Conservation (phyloP, 495 filamentous ascomycete genomes). For the Penicillium cosmopolitanum region DNA sequence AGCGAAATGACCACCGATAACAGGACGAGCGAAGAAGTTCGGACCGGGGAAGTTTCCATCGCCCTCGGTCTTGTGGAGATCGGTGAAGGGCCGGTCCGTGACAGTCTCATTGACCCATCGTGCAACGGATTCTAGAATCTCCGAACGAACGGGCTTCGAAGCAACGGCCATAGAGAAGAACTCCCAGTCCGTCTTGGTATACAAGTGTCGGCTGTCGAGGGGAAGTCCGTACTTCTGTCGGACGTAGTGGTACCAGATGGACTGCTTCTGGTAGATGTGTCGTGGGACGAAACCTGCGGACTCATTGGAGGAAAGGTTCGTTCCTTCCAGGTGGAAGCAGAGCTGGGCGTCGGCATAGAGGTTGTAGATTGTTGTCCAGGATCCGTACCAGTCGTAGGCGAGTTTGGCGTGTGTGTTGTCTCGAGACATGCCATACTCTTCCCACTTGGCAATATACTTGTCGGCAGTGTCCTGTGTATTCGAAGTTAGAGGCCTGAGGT, state of each 20-base stretch:
- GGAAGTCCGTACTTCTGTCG: slow-evolving; percentile 81
- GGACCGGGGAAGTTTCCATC: slow-evolving; percentile 68
- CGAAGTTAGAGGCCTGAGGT: background rate
- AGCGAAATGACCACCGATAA: slow-evolving; percentile 87
- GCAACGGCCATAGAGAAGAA: slow-evolving; percentile 86
- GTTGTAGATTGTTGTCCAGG: slow-evolving; percentile 95
- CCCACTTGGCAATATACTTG: slow-evolving; percentile 82
- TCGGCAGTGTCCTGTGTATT: slow-evolving; percentile 62
- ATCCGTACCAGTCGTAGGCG: slow-evolving; percentile 92
- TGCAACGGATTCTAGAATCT: slow-evolving; percentile 78
- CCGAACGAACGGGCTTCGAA: slow-evolving; percentile 61
- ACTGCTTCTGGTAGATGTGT: slow-evolving; percentile 80
- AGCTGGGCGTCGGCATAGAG: slow-evolving; percentile 82
- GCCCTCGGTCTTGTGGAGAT: slow-evolving; percentile 80
- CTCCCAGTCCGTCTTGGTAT: slow-evolving; percentile 93
- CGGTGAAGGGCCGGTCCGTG: slow-evolving; percentile 78
- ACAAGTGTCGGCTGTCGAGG: slow-evolving; percentile 83
- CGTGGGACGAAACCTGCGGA: slow-evolving; percentile 64
- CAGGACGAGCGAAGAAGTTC: slow-evolving; percentile 80
- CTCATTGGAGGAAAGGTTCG: slow-evolving; percentile 24
- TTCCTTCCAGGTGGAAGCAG: slow-evolving; percentile 71
- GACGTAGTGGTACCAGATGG: slow-evolving; percentile 84
- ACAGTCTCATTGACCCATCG: slow-evolving; percentile 85
- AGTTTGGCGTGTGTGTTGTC: slow-evolving; percentile 87
- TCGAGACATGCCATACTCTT: slow-evolving; percentile 75